A percentile compares a stretch with the other conserved stretches of the same genome.
Conservation (phyloP, 1,139 yeast species). For the Eremothecium sinecaudum region DNA sequence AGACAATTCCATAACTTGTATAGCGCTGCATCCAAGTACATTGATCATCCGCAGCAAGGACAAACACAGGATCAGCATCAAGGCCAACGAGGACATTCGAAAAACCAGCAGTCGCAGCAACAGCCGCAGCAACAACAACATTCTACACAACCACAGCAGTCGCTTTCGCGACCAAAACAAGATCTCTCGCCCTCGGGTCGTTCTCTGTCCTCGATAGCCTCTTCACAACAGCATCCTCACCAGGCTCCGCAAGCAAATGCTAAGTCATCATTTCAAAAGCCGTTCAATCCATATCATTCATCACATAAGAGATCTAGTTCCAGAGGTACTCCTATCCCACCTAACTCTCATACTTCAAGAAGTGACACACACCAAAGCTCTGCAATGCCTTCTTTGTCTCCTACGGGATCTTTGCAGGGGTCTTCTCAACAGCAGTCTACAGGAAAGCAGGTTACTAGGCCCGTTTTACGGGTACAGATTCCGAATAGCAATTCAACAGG, state of each 20-base stretch:
- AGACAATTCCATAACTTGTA: constrained; percentile 20
- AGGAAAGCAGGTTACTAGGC: constrained; percentile 11
- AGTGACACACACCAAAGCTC: too few species aligned
- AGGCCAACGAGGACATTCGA: not conserved
- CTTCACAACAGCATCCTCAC: not conserved
- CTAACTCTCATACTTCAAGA: too few species aligned
- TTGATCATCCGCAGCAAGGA: not conserved
- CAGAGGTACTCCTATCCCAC: too few species aligned
- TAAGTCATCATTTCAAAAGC: constrained; percentile 3
- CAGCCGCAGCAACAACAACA: constrained; percentile 2
- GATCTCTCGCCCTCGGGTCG: too few species aligned
- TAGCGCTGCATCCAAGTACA: constrained; percentile 6
- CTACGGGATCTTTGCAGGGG: not conserved
- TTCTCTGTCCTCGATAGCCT: too few species aligned
- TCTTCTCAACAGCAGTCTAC: constrained; percentile 1
- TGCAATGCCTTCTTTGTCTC: not conserved
- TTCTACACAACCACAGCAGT: not conserved
- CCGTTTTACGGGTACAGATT: constrained; percentile 22
- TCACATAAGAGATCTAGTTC: too few species aligned
- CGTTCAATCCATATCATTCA: constrained; percentile 2
- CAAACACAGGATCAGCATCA: not conserved
- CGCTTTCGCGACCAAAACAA: not conserved
- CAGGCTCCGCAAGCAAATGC: too few species aligned
- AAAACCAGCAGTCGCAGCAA: not conserved
- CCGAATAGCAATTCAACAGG: constrained; percentile 15